Evolutionary conservation across 768 basidiomycete genomes (phyloP), one percentile per base, ranked within the genome.

Genomic region (Rhodotorula toruloides): DNA sequence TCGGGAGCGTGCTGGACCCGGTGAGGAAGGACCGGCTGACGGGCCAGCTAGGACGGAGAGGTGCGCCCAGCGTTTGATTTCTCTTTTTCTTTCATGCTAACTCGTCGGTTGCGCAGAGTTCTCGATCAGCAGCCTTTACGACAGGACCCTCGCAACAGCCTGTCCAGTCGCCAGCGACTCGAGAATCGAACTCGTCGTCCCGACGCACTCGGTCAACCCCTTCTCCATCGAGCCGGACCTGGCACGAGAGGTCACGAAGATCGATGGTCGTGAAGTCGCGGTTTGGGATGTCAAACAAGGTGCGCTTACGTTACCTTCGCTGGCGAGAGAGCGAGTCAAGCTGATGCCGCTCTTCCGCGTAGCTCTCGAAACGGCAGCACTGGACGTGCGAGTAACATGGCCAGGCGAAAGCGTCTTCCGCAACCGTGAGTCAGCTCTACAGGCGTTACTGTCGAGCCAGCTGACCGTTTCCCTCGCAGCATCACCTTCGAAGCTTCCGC

Each of bases 1-100:
- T 87, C 65, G 90, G 91, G 74, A 83, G 85, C 22, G 87, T 97
- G 70, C 46, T 57, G 62, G 86, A 97, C 76, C 87, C 92, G 22
- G 79, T 92, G 34, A 70, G 72, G 53, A 55, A 68, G 70, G 74
- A 71, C 34, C 32, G 64, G 50, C 40, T 62, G 39, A 62, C 55
- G 37, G 66, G 72, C 40, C 66, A 71, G 49, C 48, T 67, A 54
- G 72, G 72, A 34, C 53, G 65, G 62, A 34, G 44, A 61, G 49
- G 47, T 54, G 54, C 76, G 31, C 37, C 14, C n/a, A n/a, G n/a
- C n/a, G n/a, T n/a, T 29, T 14, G 21, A 8, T 32, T 48, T 49
- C 48, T 27, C 27, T 25, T 54, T 49, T 39, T 12, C 43, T 48
- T 9, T 19, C 27, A 21, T 0, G 22, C 50, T 89, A 89, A 90